Conservation (phyloP, 2,329 filamentous ascomycete species). For the Gremmenia infestans region DNA sequence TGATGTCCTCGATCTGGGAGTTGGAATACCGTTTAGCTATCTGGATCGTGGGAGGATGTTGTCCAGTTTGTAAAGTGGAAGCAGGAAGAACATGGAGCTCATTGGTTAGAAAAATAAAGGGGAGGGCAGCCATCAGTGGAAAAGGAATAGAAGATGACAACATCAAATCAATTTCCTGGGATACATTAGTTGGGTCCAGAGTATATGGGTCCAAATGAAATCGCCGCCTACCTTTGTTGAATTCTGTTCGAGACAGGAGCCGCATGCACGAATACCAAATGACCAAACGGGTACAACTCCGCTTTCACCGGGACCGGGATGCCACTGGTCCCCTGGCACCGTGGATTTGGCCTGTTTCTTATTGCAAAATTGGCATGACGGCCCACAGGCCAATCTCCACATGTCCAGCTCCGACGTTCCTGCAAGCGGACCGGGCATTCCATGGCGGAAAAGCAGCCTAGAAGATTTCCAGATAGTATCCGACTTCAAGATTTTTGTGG, state of each 20-base stretch:
- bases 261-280: conserved; percentile 64
- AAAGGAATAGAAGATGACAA: conserved; percentile 57
- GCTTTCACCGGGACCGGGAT: conserved; percentile 55
- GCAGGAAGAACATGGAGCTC: conserved; percentile 57
- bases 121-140: conserved; percentile 61
- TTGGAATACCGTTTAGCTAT: conserved; percentile 64
- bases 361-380: conserved; percentile 63
- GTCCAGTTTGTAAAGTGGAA: conserved; percentile 46
- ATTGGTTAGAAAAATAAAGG: conserved; percentile 60
- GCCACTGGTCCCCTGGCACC: conserved; percentile 42
- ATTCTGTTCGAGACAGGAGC: conserved; percentile 54
- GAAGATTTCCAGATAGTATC: conserved; percentile 68
- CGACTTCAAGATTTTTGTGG: conserved; percentile 43
- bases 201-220: conserved; percentile 3
- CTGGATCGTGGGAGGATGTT: conserved; percentile 42
- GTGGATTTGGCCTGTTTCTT: conserved; percentile 32
- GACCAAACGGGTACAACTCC: conserved; percentile 65
- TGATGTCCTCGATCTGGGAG: conserved; percentile 57
- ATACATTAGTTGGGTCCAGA: conserved; percentile 22
- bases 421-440: conserved; percentile 63
- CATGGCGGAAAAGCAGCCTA: conserved; percentile 58
- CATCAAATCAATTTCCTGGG: conserved; percentile 65
- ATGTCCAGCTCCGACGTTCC: conserved; percentile 66
- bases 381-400: conserved; percentile 65
- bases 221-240: conserved; percentile 57